Evolutionary conservation across 305 asterid genomes (phyloP).

Genomic region (Rubia tinctorum): DNA sequence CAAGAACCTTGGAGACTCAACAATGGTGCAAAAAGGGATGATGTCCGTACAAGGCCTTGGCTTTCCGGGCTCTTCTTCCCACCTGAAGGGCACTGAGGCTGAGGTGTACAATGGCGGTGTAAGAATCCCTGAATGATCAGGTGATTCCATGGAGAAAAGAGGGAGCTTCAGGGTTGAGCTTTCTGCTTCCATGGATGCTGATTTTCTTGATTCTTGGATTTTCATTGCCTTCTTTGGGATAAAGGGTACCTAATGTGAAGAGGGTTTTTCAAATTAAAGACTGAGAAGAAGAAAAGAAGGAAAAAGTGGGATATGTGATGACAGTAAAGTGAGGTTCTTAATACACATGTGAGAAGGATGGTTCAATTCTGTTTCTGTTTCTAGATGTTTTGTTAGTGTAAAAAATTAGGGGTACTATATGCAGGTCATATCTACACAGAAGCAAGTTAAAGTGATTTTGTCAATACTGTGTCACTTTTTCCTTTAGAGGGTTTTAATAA

Average conservation of each 20-base stretch:
- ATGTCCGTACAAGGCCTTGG: slow-evolving; percentile 42
- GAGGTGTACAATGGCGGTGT: slow-evolving; percentile 38
- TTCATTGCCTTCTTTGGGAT: neutral
- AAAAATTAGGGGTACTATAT: neutral
- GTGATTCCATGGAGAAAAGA: slow-evolving; percentile 24
- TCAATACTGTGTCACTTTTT: neutral
- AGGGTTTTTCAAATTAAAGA: neutral
- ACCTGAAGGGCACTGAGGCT: slow-evolving; percentile 43
- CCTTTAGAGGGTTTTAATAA: neutral
- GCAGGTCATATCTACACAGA: neutral
- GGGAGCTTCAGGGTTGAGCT: slow-evolving; percentile 34
- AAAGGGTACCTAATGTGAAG: neutral
- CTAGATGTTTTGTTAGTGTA: neutral
- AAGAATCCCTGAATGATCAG: slow-evolving; percentile 33
- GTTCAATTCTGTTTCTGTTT: neutral
- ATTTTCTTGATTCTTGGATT: neutral
- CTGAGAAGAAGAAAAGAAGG: neutral
- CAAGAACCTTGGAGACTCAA: slow-evolving; percentile 19
- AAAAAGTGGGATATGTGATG: neutral
- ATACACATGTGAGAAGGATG: neutral
- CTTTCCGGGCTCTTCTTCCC: slow-evolving; percentile 54
- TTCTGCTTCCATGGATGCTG: slow-evolving; percentile 18
- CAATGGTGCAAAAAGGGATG: slow-evolving; percentile 17
- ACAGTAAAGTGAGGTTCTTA: neutral
- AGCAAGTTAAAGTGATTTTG: neutral